Evolutionary conservation across 805 yeast genomes (phyloP).

Genomic region (Candida pseudofarinosa): DNA sequence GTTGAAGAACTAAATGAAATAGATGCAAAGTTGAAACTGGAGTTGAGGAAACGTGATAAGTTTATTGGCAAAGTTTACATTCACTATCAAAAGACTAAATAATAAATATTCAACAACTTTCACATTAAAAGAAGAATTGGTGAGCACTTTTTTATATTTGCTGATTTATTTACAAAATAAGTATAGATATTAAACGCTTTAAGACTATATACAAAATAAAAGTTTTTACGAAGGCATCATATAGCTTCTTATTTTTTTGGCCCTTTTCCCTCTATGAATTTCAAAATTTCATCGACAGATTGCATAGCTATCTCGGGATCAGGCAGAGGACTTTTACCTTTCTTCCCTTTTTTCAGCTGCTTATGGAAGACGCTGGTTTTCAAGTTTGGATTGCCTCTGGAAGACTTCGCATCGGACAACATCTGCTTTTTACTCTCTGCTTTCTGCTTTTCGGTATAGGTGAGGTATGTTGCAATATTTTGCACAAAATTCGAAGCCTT

Average conservation of each 20-base stretch:
- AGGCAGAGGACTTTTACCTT: slow-evolving; percentile 17
- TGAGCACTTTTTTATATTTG: no score
- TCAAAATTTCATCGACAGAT: slow-evolving; percentile 69
- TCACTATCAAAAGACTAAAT: slow-evolving; percentile 24
- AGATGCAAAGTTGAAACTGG: slow-evolving; percentile 28
- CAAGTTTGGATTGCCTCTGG: slow-evolving; percentile 5
- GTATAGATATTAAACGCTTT: slow-evolving; percentile 7
- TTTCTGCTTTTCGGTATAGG: slow-evolving; percentile 38
- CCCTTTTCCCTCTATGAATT: slow-evolving; percentile 59
- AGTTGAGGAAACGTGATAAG: slow-evolving; percentile 36
- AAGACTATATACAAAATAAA: slow-evolving; percentile 7
- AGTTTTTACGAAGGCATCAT: slow-evolving; percentile 1
- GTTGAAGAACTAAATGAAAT: slow-evolving; percentile 26
- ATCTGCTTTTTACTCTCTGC: slow-evolving; percentile 25
- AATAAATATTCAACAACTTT: background rate
- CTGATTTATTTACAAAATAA: slow-evolving; percentile 3
- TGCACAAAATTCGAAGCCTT: slow-evolving; percentile 65
- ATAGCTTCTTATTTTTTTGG: slow-evolving; percentile 10
- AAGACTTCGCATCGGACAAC: slow-evolving; percentile 15
- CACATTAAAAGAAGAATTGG: no score
- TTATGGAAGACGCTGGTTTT: slow-evolving; percentile 18
- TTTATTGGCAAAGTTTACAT: slow-evolving; percentile 41
- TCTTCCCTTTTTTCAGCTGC: slow-evolving; percentile 10
- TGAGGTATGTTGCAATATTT: slow-evolving; percentile 49
- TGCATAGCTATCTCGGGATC: slow-evolving; percentile 57